Evolutionary conservation across 257 asterid species (phyloP).

Genomic region (Oldenlandia corymbosa): DNA sequence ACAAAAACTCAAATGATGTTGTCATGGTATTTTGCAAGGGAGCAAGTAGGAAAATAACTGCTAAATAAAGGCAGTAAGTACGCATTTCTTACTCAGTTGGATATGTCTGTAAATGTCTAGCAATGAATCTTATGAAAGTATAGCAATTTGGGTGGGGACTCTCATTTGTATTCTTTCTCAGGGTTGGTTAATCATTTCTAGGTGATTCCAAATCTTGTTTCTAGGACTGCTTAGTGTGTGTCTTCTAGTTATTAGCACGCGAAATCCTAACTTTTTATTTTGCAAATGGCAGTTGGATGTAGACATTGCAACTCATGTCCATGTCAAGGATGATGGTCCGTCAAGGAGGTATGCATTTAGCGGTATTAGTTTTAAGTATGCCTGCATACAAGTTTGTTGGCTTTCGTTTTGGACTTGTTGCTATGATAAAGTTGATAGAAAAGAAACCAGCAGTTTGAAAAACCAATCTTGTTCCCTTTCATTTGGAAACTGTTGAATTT

Average conservation of each 20-base stretch:
- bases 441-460: neutral
- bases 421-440: neutral
- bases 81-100: neutral
- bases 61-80: neutral
- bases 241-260: neutral
- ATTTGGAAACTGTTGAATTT: neutral
- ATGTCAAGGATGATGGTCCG: constrained; percentile 85
- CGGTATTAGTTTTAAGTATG: constrained; percentile 4
- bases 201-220: neutral
- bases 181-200: neutral
- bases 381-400: neutral
- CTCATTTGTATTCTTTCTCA: neutral
- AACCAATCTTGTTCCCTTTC: neutral
- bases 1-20: neutral
- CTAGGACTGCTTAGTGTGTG: neutral
- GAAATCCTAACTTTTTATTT: constrained; percentile 2
- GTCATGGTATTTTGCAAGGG: neutral
- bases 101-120: neutral
- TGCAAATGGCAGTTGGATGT: constrained; percentile 54
- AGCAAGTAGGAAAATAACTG: neutral
- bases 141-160: neutral
- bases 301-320: constrained; percentile 77
- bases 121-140: neutral
- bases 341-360: constrained; percentile 51
- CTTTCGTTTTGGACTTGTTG: neutral